Evolutionary conservation across 768 basidiomycete genomes (phyloP), one percentile per base, ranked within the genome.

Genomic region (Agaricus bisporus): DNA sequence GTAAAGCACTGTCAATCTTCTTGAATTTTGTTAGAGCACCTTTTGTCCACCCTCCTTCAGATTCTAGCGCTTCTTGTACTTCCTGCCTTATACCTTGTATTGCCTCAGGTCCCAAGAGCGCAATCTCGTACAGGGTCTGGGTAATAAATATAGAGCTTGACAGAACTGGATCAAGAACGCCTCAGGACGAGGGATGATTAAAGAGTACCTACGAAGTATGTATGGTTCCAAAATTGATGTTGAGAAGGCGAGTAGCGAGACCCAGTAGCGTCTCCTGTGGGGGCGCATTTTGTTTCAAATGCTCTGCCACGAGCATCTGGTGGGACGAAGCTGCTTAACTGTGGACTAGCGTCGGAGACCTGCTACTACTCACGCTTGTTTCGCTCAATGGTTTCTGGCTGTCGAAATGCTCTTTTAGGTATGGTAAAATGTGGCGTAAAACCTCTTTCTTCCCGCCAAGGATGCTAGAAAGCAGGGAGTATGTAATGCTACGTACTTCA

Each of bases 161-260:
- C 29, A 50, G 41, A 32, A 32, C 8, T 32, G 1, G 32, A 6
- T 32, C 32, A 32, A 11, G 11, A 32, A 32, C 8, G 4, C 5
- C 11, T 11, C 32, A 7, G 32, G 8, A 6, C 5, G 11, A 32
- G 11, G 8, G 11, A 32, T 32, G 32, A 32, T 32, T 11, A 17
- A 41, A 38, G 17, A 17, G 28, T 18, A 26, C 58, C 67, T 54
- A 71, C 70, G 71, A 68, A 28, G 70, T 72, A 56, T 71, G 68
- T 45, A 71, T 69, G 59, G 68, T 72, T 20, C 66, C 70, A 61
- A 71, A 71, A 54, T 72, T 70, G n/a, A 73, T 59, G 55, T 71
- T 69, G 59, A 71, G 50, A n/a, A 71, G 49, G 35, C 70, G 64
- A 60, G 67, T 65, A 39, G 69, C 70, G 25, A 73, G 57, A 1